phyloP scores from a whole-genome alignment of 148 eudicot genomes.

The Rhododendron ferrugineum region DNA sequence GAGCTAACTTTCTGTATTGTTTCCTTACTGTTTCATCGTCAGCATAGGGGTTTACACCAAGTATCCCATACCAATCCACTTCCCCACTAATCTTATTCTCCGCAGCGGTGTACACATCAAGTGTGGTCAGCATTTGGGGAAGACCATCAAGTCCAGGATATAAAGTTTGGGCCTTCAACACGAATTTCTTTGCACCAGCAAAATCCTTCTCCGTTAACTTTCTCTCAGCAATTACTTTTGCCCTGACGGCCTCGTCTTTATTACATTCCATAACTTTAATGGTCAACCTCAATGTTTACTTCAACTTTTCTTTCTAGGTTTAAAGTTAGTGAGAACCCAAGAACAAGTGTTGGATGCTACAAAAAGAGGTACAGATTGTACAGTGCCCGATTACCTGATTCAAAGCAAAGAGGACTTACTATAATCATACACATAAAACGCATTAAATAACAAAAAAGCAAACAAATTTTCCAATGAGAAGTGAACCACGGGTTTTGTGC shows the following conservation, averaged over 20 bases:
- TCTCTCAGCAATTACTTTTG: constrained; percentile 47
- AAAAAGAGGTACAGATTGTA: constrained; percentile 1
- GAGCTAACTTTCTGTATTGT: constrained; percentile 57
- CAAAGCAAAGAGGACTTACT: constrained; percentile 9
- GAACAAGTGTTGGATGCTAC: constrained; percentile 1
- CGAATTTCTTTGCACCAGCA: constrained; percentile 50
- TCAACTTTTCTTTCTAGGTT: not conserved
- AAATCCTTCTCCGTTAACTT: constrained; percentile 39
- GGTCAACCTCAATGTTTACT: not conserved
- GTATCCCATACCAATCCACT: constrained; percentile 71
- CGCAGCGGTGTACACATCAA: constrained; percentile 45
- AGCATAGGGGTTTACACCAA: constrained; percentile 52
- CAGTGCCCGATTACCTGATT: constrained; percentile 10
- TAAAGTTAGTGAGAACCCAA: not conserved
- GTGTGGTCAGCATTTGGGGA: constrained; percentile 33
- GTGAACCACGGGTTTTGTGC: too few relatives aligned
- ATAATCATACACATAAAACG: not conserved
- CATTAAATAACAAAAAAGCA: not conserved
- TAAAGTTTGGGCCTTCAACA: constrained; percentile 40
- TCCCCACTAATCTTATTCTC: constrained; percentile 49
- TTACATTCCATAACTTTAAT: constrained; percentile 45
- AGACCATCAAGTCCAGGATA: constrained; percentile 47
- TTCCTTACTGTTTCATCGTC: constrained; percentile 64
- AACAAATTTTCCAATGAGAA: not conserved
- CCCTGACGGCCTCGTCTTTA: constrained; percentile 48